Evolutionary conservation across 345 rosid species (phyloP), one percentile per base, ranked within the genome.

Genomic region (Hibiscus syriacus): DNA sequence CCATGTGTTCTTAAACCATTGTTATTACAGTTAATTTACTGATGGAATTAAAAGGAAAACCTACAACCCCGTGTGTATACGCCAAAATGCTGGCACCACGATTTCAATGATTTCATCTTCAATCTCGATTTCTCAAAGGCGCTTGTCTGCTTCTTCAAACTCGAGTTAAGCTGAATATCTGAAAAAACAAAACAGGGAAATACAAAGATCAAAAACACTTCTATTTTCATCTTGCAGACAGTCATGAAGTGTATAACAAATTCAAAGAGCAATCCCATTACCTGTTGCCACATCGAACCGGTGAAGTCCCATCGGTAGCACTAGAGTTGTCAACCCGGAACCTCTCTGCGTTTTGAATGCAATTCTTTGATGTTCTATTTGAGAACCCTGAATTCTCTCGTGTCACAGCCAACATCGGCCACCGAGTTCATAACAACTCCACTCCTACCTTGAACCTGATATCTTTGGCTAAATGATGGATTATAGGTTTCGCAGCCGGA

Each of bases 281-380:
- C 85, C 88, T 80, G 72, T 77, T 63, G 74, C 73, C 54, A 69
- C 46, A 66, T 26, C 69, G 55, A 72, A 77, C 70, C 13, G 75
- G 23, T 67, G 86, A 72, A 63, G 70, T 69, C 41, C 74, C 77
- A 39, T 22, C 60, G 62, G 77, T 26, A 53, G 43, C 60, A 60
- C 50, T 25, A 43, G 73, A 69, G 57, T 55, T 79, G 67, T 54
- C 62, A 70, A 52, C 67, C 77, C 70, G 80, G 16, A 57, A 45
- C 41, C 70, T 76, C 70, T 78, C 69, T 23, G 73, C 48, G 60
- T 62, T 75, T 59, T 48, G 75, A 68, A 38, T 68, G 34, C 57
- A 41, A 29, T 71, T 80, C 53, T 70, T 74, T 50, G 85, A 43
- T 38, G 36, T 62, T 76, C 77, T 80, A 72, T 68, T 68, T 23